Evolutionary conservation across 1,284 basidiomycete species (phyloP), one percentile per base, ranked within the genome.

Genomic region (Puccinia triticina): DNA sequence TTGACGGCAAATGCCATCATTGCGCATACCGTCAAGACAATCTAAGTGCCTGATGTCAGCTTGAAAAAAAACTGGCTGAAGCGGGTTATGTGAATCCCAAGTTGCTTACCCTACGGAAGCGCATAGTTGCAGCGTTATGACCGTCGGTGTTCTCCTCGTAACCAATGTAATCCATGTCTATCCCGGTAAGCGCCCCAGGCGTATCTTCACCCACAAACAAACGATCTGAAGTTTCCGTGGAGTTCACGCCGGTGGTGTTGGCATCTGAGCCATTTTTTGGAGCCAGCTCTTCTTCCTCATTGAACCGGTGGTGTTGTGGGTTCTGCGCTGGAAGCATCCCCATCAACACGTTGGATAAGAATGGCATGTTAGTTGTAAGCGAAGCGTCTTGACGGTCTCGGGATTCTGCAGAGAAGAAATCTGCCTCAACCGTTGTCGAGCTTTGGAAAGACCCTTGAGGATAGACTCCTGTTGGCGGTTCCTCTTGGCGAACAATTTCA

Each of bases 1-100:
- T 64, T 64, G 29, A 29, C 29, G 3, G 61, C 34, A 37, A 64
- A 64, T 8, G 61, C 61, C 61, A 64, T 64, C 34, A 64, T 64
- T 18, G 61, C 21, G 61, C 61, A 64, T 8, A 64, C 61, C 21
- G 61, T 64, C 12, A 37, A 16, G 26, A 59, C 55, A 29, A 59
- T 29, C 55, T 59, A 21, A 10, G 21, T 7, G 55, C 29, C 29
- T n/a, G n/a, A n/a, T n/a, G n/a, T n/a, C n/a, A n/a, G n/a, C n/a
- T n/a, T n/a, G 21, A 59, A 59, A 5, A 5, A 29, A 59, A 29
- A 59, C 23, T 21, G 21, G 50, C 7, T 53, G 50, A 53, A 21
- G 5, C 23, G 18, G 50, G 14, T 64, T 32, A 21, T 14, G 32
- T 11, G 3, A 14, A 64, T 59, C 8, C 8, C 7, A 29, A 23